Conservation (phyloP, 345 rosid genomes). For the Anastatica hierochuntica region DNA sequence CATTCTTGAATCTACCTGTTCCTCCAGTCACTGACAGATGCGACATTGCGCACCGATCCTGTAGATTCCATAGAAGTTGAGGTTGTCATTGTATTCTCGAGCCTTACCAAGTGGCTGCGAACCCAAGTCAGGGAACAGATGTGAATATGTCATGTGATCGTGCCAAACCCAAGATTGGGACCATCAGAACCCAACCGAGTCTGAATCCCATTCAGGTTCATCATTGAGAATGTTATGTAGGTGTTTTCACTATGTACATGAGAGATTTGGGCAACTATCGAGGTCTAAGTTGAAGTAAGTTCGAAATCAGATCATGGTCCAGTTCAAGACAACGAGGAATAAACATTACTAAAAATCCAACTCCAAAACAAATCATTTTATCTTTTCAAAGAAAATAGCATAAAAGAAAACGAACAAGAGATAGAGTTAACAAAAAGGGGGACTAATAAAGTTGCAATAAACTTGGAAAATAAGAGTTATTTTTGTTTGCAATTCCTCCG, state of each 20-base stretch:
- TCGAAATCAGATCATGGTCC: too few species aligned
- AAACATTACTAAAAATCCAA: too few species aligned
- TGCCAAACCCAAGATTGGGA: conserved; percentile 73
- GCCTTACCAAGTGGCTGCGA: conserved; percentile 75
- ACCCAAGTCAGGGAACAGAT: conserved; percentile 66
- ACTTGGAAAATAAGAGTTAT: too few species aligned
- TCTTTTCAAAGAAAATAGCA: too few species aligned
- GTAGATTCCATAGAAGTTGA: conserved; percentile 79
- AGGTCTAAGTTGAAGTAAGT: conserved; percentile 24
- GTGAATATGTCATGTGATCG: conserved; percentile 82
- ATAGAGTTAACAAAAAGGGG: too few species aligned
- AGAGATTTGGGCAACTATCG: neutral
- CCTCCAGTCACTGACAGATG: conserved; percentile 82
- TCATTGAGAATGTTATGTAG: conserved; percentile 6
- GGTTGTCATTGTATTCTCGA: conserved; percentile 82
- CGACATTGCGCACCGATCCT: conserved; percentile 64
- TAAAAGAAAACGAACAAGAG: too few species aligned
- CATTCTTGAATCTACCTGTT: conserved; percentile 67
- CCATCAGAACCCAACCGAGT: conserved; percentile 85
- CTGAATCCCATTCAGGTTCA: conserved; percentile 50
- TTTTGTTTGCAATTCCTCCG: too few species aligned
- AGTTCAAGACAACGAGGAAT: too few species aligned
- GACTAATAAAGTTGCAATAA: too few species aligned
- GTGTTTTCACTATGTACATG: conserved; percentile 4
- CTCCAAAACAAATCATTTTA: too few species aligned